Evolutionary conservation across 192 early-diverging fungal genomes (phyloP).

Genomic region (Backusella sp.): DNA sequence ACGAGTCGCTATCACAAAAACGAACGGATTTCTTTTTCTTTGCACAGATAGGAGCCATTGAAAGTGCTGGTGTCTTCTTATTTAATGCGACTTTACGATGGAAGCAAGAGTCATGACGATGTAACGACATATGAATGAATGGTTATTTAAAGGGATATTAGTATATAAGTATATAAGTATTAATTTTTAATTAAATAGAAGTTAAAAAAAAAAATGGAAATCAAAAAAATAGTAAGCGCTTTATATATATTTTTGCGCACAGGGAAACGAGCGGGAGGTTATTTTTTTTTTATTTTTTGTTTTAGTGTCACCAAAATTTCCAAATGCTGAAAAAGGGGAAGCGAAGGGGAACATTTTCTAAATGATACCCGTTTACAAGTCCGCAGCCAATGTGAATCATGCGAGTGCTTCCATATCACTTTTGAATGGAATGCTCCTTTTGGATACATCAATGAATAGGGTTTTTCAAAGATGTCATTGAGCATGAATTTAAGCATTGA

Average conservation of each 20-base stretch:
- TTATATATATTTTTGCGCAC: background rate
- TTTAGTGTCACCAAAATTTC: background rate
- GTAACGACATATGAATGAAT: background rate
- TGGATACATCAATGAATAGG: background rate
- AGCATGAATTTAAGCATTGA: background rate
- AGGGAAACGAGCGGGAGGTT: background rate
- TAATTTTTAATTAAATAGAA: background rate
- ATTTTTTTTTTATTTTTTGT: background rate
- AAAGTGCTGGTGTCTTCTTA: background rate
- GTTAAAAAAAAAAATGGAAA: background rate
- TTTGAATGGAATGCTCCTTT: slow-evolving; percentile 5
- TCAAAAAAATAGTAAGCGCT: background rate
- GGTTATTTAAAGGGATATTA: background rate
- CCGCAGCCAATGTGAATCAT: background rate
- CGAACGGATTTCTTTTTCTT: slow-evolving; percentile 18
- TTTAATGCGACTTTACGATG: slow-evolving; percentile 12
- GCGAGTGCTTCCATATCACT: background rate
- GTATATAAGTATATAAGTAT: background rate
- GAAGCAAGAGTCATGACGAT: background rate
- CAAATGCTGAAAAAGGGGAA: background rate
- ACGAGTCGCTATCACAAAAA: slow-evolving; percentile 13
- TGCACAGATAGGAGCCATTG: background rate
- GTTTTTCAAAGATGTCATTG: background rate
- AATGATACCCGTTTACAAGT: background rate
- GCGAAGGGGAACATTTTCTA: background rate